A percentile compares a stretch with the other conserved stretches of the same genome.
Evolutionary conservation across 352 stramenopile genomes (phyloP).

Genomic region (Saprolegnia diclina): DNA sequence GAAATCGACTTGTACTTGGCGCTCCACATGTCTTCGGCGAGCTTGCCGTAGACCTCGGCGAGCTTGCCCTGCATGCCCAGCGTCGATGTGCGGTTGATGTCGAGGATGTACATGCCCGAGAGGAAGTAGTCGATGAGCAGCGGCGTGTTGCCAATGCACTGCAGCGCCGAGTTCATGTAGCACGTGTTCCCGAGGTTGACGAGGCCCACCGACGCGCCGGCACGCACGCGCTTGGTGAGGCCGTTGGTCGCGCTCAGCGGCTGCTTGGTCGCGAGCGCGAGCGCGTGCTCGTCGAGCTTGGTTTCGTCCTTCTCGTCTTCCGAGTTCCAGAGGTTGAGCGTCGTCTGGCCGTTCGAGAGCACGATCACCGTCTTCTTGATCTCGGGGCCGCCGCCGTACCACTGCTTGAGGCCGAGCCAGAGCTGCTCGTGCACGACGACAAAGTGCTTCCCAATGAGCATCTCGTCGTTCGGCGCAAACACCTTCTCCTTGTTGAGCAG

Average conservation of each 20-base stretch:
- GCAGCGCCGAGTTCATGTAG: conserved; percentile 93
- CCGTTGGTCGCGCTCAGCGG: conserved; percentile 38
- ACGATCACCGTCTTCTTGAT: conserved; percentile 80
- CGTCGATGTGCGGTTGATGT: conserved; percentile 96
- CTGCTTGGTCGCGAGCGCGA: conserved; percentile 10
- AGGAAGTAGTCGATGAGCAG: conserved; percentile 96
- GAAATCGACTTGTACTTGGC: conserved; percentile 90
- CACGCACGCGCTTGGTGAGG: conserved; percentile 70
- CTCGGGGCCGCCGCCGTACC: conserved; percentile 88
- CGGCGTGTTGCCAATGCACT: conserved; percentile 94
- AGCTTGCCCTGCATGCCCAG: conserved; percentile 93
- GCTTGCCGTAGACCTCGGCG: conserved; percentile 91
- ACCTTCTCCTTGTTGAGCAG: conserved; percentile 65
- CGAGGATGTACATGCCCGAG: conserved; percentile 84
- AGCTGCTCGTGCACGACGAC: conserved; percentile 81
- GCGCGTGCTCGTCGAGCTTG: conserved; percentile 38
- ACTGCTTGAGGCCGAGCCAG: conserved; percentile 87
- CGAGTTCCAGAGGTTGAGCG: conserved; percentile 81
- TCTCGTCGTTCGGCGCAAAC: conserved; percentile 63
- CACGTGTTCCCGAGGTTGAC: conserved; percentile 94
- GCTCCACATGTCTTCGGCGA: conserved; percentile 95
- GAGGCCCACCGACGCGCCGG: conserved; percentile 65
- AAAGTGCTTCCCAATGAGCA: conserved; percentile 77
- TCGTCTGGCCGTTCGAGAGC: conserved; percentile 45
- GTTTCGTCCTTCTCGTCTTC: conserved; percentile 40